Conservation (phyloP, 2,329 filamentous ascomycete genomes). For the Metarhizium rileyi region DNA sequence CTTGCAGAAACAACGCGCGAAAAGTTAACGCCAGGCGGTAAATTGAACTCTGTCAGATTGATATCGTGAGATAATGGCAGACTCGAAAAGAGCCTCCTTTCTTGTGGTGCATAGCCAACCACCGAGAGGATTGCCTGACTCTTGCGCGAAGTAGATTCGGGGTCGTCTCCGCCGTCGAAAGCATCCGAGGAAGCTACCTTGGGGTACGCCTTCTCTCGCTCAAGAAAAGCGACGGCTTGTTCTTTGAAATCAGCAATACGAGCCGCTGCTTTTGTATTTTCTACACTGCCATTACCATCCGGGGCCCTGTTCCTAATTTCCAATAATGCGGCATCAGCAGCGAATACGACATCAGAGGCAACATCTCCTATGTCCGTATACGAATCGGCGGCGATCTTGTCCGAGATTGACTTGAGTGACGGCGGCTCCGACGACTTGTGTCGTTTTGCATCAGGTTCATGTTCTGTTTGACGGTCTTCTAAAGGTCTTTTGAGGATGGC, state of each 20-base stretch:
- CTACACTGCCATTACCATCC: constrained; percentile 17
- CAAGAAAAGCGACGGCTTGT: constrained; percentile 51
- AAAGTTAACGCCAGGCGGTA: constrained; percentile 64
- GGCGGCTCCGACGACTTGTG: constrained; percentile 43
- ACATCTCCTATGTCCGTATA: constrained; percentile 58
- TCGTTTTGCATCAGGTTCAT: constrained; percentile 49
- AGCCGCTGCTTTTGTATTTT: constrained; percentile 27
- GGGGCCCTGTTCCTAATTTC: constrained; percentile 31
- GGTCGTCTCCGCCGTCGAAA: constrained; percentile 30
- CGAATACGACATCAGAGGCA: constrained; percentile 44
- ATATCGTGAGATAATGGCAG: constrained; percentile 37
- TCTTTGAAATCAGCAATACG: constrained; percentile 49
- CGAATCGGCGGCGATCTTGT: constrained; percentile 40
- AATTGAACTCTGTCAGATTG: constrained; percentile 31
- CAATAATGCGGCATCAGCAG: constrained; percentile 37
- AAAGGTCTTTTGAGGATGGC: constrained; percentile 47
- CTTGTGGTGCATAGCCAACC: constrained; percentile 62
- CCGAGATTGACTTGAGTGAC: constrained; percentile 35
- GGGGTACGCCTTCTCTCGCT: constrained; percentile 48
- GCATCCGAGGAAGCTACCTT: constrained; percentile 23
- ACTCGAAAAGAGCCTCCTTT: constrained; percentile 79
- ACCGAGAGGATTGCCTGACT: constrained; percentile 60
- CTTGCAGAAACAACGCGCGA: constrained; percentile 25
- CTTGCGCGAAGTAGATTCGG: constrained; percentile 28
- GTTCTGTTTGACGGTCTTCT: constrained; percentile 29